phyloP scores from a whole-genome alignment of 2,329 filamentous ascomycete genomes.

The Aspergillus fumigatiaffinis region DNA sequence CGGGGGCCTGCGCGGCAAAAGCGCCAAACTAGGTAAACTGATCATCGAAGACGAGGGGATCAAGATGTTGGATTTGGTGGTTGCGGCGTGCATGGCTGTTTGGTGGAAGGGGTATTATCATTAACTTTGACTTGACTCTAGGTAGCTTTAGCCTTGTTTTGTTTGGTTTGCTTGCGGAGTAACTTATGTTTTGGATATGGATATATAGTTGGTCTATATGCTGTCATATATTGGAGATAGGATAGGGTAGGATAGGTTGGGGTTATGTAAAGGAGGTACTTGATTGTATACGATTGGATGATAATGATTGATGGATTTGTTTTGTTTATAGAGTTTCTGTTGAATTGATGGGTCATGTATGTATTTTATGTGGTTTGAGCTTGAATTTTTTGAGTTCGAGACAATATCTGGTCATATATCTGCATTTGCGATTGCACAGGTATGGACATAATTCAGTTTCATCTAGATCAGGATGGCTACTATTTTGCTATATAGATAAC shows the following conservation, averaged over 20 bases:
- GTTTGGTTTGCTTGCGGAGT: conserved; percentile 8
- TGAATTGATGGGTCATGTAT: not conserved
- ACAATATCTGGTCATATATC: not conserved
- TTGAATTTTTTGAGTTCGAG: not conserved
- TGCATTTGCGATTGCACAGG: too few relatives aligned
- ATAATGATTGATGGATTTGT: conserved; percentile 6
- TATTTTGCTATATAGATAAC: too few relatives aligned
- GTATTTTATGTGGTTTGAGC: not conserved
- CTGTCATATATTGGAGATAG: not conserved
- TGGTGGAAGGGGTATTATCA: conserved; percentile 83
- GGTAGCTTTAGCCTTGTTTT: too few relatives aligned
- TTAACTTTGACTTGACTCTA: conserved; percentile 10
- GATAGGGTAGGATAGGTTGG: conserved; percentile 1
- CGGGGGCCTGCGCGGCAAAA: conserved; percentile 77
- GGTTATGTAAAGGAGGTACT: too few relatives aligned
- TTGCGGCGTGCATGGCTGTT: conserved; percentile 84
- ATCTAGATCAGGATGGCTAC: too few relatives aligned
- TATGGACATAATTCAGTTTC: too few relatives aligned
- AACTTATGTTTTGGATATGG: not conserved
- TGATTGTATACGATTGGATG: not conserved
- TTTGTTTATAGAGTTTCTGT: not conserved
- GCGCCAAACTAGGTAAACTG: conserved; percentile 89
- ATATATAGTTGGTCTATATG: not conserved
- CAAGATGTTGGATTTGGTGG: conserved; percentile 91
- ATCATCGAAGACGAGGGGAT: conserved; percentile 84